Conservation (phyloP, 805 yeast genomes). For the Ogataea chonburiensis region DNA sequence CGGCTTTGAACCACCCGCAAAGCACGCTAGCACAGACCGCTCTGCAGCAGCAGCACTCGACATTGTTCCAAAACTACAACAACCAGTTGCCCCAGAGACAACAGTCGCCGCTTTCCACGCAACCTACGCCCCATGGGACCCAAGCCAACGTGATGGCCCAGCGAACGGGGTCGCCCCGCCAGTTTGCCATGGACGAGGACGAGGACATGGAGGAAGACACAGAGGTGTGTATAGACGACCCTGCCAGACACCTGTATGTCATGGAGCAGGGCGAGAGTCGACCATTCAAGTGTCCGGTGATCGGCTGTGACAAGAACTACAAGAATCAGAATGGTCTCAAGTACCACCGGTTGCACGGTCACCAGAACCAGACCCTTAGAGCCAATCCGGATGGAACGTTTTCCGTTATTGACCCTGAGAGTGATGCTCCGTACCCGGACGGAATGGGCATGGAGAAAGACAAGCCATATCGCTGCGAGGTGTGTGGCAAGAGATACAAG, state of each 20-base stretch:
- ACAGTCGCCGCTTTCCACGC: slow-evolving; percentile 22
- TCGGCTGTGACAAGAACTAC: slow-evolving; percentile 96
- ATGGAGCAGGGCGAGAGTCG: slow-evolving; percentile 89
- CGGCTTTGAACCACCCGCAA: slow-evolving; percentile 9
- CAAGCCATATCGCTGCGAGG: slow-evolving; percentile 97
- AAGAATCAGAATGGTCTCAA: slow-evolving; percentile 97
- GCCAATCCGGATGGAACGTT: slow-evolving; percentile 92
- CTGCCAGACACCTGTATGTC: slow-evolving; percentile 90
- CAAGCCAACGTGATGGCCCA: slow-evolving; percentile 10
- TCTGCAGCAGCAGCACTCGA: slow-evolving; percentile 18
- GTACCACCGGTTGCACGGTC: slow-evolving; percentile 94
- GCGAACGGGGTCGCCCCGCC: slow-evolving; percentile 23
- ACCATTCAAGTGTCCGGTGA: slow-evolving; percentile 96
- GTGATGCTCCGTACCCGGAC: slow-evolving; percentile 85
- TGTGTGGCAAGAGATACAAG: slow-evolving; percentile 96
- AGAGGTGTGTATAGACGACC: slow-evolving; percentile 86
- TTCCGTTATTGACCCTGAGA: slow-evolving; percentile 88
- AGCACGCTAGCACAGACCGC: slow-evolving; percentile 9
- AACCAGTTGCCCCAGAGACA: slow-evolving; percentile 20
- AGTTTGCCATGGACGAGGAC: slow-evolving; percentile 38
- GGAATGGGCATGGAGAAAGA: slow-evolving; percentile 95
- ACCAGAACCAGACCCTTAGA: slow-evolving; percentile 89
- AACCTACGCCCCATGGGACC: slow-evolving; percentile 14
- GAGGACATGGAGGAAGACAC: slow-evolving; percentile 27
- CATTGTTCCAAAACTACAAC: slow-evolving; percentile 18